A percentile compares a stretch with the other conserved stretches of the same genome.
These are phyloP conservation scores for Nepenthes mirabilis DNA, from an alignment of 148 eudicot genomes.

Conservation along the genomic window DNA sequence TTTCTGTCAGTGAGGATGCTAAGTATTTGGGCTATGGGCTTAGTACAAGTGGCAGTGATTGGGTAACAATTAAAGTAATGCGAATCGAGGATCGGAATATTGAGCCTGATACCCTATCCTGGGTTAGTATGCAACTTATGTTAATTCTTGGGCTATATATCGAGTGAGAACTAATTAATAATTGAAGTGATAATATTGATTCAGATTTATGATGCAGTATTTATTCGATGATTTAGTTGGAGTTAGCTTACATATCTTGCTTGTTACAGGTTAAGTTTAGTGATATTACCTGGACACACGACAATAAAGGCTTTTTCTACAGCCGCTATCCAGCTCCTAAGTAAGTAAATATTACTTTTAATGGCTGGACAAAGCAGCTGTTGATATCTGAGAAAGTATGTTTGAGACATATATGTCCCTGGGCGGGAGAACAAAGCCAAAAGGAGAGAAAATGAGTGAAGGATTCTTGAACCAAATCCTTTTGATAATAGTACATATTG, in stretches of 20 bases:
- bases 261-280: slow-evolving; percentile 79
- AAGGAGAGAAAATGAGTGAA: too few relatives aligned
- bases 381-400: too few relatives aligned
- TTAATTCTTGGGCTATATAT: neutral
- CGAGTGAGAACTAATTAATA: neutral
- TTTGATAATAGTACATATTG: too few relatives aligned
- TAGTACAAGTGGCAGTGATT: slow-evolving; percentile 94
- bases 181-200: too few relatives aligned
- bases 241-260: neutral
- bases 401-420: too few relatives aligned
- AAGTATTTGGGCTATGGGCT: slow-evolving; percentile 74
- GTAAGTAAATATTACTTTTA: slow-evolving; percentile 27
- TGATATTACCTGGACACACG: slow-evolving; percentile 83
- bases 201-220: too few relatives aligned
- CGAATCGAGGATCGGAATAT: slow-evolving; percentile 44
- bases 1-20: slow-evolving; percentile 73
- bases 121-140: slow-evolving; percentile 36
- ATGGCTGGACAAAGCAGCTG: neutral
- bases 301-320: slow-evolving; percentile 84
- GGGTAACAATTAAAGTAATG: slow-evolving; percentile 89
- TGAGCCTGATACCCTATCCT: slow-evolving; percentile 67
- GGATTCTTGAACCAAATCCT: too few relatives aligned
- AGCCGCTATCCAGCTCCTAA: slow-evolving; percentile 75
- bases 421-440: too few relatives aligned
- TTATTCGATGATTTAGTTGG: too few relatives aligned